Percentiles rank a stretch among this genome's conserved stretches.
Evolutionary conservation across 768 basidiomycete genomes (phyloP).

Genomic region (Russula lepida): DNA sequence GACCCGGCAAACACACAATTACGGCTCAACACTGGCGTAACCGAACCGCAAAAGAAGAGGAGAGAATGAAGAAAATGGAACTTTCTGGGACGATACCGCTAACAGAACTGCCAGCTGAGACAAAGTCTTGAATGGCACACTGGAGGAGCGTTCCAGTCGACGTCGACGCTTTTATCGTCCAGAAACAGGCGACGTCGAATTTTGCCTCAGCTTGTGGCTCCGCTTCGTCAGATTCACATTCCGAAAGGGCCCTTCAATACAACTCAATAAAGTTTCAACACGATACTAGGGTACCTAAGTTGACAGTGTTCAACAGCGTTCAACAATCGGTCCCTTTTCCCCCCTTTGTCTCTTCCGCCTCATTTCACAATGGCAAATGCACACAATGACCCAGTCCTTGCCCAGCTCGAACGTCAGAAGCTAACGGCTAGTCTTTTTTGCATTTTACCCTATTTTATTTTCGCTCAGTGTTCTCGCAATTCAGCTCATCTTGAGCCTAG

Average conservation of each 20-base stretch:
- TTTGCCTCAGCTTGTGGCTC: slow-evolving; percentile 17
- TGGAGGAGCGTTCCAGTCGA: slow-evolving; percentile 15
- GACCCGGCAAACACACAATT: slow-evolving; percentile 21
- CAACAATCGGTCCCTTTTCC: background rate
- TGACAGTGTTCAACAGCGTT: too few species aligned
- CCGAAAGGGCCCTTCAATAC: slow-evolving; percentile 9
- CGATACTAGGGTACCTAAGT: background rate
- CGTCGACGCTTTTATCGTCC: slow-evolving; percentile 14
- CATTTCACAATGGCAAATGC: slow-evolving; percentile 19
- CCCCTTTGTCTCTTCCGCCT: background rate
- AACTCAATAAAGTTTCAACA: background rate
- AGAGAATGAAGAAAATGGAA: slow-evolving; percentile 18
- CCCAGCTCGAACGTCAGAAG: slow-evolving; percentile 27
- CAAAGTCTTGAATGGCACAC: slow-evolving; percentile 18
- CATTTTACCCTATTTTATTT: background rate
- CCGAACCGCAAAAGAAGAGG: slow-evolving; percentile 18
- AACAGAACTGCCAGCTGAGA: slow-evolving; percentile 18
- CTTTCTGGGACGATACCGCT: slow-evolving; percentile 16
- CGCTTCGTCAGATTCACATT: slow-evolving; percentile 7
- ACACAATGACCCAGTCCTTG: slow-evolving; percentile 19
- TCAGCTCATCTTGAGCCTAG: slow-evolving; percentile 50
- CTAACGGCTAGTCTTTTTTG: slow-evolving; percentile 23
- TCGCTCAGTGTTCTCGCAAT: slow-evolving; percentile 13
- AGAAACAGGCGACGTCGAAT: background rate
- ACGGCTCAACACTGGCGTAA: slow-evolving; percentile 19